These are phyloP conservation scores for Capsicum chinense DNA, from an alignment of 257 asterid species.

Conservation along the genomic window DNA sequence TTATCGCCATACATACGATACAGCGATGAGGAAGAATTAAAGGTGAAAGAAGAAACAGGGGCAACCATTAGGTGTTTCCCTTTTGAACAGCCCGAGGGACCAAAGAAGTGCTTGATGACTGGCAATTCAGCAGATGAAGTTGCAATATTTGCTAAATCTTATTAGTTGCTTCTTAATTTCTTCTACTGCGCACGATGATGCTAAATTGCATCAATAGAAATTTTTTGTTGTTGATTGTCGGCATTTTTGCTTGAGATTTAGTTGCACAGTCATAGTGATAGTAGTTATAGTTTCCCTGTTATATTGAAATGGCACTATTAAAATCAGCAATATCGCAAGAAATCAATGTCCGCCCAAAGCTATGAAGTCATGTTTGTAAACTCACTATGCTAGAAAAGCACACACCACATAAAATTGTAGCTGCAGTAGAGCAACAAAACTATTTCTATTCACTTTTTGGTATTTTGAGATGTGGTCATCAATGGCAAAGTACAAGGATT, in stretches of 20 bases:
- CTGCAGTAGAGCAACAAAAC: background rate
- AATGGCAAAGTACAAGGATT: background rate
- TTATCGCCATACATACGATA: background rate
- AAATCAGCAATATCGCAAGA: background rate
- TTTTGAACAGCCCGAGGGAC: constrained; percentile 81
- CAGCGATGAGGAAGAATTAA: constrained; percentile 79
- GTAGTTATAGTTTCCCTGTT: background rate
- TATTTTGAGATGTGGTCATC: background rate
- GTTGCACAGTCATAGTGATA: background rate
- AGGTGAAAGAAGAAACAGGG: constrained; percentile 95
- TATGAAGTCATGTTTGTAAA: background rate
- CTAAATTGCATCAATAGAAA: constrained; percentile 17
- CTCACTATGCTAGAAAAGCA: background rate
- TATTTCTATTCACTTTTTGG: background rate
- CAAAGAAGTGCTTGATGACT: constrained; percentile 83
- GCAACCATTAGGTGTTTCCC: constrained; percentile 97
- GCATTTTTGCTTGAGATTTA: background rate
- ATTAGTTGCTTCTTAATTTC: constrained; percentile 41
- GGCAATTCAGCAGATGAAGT: constrained; percentile 89
- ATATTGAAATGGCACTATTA: background rate
- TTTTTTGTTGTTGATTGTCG: background rate
- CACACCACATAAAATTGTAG: background rate
- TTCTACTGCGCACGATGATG: background rate
- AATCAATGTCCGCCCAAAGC: background rate
- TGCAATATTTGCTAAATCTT: constrained; percentile 93